Evolutionary conservation across 1,284 basidiomycete species (phyloP).

Genomic region (Ustilago lituana): DNA sequence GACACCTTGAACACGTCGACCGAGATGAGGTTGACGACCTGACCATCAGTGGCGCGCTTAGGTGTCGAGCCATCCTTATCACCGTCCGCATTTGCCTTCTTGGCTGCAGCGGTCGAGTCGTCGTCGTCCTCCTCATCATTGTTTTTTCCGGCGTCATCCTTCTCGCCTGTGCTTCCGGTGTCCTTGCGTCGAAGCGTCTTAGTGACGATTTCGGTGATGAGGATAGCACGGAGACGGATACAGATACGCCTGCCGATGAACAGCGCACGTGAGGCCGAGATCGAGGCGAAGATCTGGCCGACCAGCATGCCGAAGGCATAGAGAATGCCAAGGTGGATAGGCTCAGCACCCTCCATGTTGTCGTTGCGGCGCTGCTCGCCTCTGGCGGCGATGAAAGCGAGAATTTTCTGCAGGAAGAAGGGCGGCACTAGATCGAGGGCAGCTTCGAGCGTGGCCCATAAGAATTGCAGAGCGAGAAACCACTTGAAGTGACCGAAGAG

Average conservation of each 20-base stretch:
- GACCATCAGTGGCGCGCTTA: slow-evolving; percentile 69
- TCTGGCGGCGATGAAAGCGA: slow-evolving; percentile 68
- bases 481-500: slow-evolving; percentile 68
- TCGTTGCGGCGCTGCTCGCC: slow-evolving; percentile 35
- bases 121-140: slow-evolving; percentile 14
- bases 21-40: slow-evolving; percentile 72
- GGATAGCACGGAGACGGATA: slow-evolving; percentile 68
- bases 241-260: slow-evolving; percentile 71
- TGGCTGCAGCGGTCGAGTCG: slow-evolving; percentile 27
- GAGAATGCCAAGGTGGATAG: slow-evolving; percentile 70
- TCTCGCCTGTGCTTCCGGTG: slow-evolving; percentile 50
- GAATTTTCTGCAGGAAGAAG: slow-evolving; percentile 70
- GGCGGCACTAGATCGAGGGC: slow-evolving; percentile 70
- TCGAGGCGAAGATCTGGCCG: slow-evolving; percentile 68
- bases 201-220: slow-evolving; percentile 72
- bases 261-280: slow-evolving; percentile 69
- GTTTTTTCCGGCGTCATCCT: slow-evolving; percentile 32
- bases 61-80: slow-evolving; percentile 31
- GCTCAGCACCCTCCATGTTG: slow-evolving; percentile 41
- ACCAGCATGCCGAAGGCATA: slow-evolving; percentile 71
- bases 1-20: slow-evolving; percentile 70
- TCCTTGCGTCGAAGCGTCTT: slow-evolving; percentile 72
- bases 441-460: slow-evolving; percentile 69
- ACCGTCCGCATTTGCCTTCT: slow-evolving; percentile 17
- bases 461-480: slow-evolving; percentile 62